Evolutionary conservation across 345 rosid genomes (phyloP), one percentile per base, ranked within the genome.

Genomic region (Syzygium jambos): DNA sequence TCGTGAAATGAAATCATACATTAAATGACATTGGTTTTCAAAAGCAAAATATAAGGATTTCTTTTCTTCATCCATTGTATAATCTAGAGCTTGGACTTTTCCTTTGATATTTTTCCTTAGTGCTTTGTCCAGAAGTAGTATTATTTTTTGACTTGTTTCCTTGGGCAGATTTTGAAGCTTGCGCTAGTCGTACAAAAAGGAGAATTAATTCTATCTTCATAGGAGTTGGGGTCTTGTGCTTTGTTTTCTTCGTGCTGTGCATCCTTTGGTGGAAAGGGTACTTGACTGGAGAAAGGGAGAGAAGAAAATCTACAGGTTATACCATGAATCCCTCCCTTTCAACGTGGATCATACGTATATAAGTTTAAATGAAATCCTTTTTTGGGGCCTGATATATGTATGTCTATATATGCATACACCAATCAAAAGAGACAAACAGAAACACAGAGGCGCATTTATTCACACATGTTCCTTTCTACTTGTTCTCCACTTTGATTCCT

Each of bases 211-310:
- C 59, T 78, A 78, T 78, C 27, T 51, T 87, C 54, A 77, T 87
- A 15, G 94, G 93, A 30, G 91, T 87, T 51, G 87, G 86, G 16
- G 86, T 85, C 89, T 49, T 68, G 27, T 87, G 82, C 78, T 88
- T 92, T 51, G 41, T 88, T 86, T 65, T 93, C 87, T 54, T 91
- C 59, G 30, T 89, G 23, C 84, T 90, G 9, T 89, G 89, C 16
- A 52, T 59, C 27, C 77, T 91, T 51, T 93, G 86, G 89, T 88
- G 94, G 95, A 92, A 86, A 86, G 78, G 84, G 84, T 27, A 52
- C 77, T 56, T 86, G 38, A 49, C 38, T 65, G 86, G 88, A 61
- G 57, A 84, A 86, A 85, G 73, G n/a, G 54, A 51, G 55, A 84
- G 43, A 80, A 84, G 51, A 68, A 84, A 54, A 29, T 84, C 43